Conservation (phyloP, 192 early-diverging fungal species). For the Coemansia sp. region DNA sequence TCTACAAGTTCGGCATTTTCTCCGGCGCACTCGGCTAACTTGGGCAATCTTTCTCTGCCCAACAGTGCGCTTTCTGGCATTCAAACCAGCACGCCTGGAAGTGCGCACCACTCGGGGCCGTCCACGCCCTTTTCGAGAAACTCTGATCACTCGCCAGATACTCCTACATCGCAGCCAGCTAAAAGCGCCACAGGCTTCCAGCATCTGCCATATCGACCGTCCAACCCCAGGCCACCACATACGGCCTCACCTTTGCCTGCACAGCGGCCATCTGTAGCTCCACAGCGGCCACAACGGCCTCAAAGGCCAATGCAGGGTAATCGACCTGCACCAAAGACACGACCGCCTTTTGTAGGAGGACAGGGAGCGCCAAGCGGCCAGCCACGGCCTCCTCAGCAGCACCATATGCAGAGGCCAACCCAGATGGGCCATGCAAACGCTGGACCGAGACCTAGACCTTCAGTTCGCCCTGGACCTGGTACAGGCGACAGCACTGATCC, state of each 20-base stretch:
- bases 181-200: constrained; percentile 2
- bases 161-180: not conserved
- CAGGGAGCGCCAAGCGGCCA: not conserved
- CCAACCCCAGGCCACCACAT: constrained; percentile 6
- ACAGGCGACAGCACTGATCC: constrained; percentile 18
- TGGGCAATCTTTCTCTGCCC: not conserved
- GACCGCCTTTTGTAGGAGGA: not conserved
- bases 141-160: not conserved
- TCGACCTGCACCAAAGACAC: not conserved
- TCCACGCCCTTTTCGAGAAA: constrained; percentile 4
- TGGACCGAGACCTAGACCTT: constrained; percentile 15
- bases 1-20: constrained; percentile 6
- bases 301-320: constrained; percentile 3
- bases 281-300: constrained; percentile 9
- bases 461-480: constrained; percentile 7
- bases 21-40: not conserved
- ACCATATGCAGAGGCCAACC: constrained; percentile 3
- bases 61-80: not conserved
- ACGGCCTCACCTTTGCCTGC: not conserved
- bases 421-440: constrained; percentile 1
- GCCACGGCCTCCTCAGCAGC: constrained; percentile 9
- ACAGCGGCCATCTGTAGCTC: not conserved
- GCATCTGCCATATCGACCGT: not conserved
- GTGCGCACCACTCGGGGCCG: not conserved
- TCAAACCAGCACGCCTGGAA: not conserved